These are phyloP conservation scores for Kwoniella dejecticola DNA, from an alignment of 768 basidiomycete species.

Conservation along the genomic window DNA sequence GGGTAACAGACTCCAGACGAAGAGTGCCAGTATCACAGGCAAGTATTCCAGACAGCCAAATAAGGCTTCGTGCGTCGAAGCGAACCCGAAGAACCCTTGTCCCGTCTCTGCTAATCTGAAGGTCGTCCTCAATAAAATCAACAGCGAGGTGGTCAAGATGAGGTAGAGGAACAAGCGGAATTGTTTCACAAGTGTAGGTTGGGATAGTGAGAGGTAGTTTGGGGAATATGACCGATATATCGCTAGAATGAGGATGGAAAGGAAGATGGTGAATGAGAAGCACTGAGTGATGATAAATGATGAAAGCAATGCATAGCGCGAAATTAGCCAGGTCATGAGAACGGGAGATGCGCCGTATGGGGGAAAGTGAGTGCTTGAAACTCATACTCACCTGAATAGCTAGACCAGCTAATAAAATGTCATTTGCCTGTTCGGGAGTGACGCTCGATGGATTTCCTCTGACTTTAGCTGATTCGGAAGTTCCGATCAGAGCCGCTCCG, in stretches of 20 bases:
- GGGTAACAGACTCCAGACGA: constrained; percentile 37
- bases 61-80: constrained; percentile 41
- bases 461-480: constrained; percentile 48
- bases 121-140: constrained; percentile 52
- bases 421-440: constrained; percentile 49
- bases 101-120: constrained; percentile 56
- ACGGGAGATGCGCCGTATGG: no score
- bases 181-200: neutral
- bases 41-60: constrained; percentile 48
- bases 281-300: constrained; percentile 27
- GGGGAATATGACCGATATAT: constrained; percentile 29
- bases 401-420: constrained; percentile 56
- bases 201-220: neutral
- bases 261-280: constrained; percentile 51
- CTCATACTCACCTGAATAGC: constrained; percentile 47
- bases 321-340: neutral
- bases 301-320: neutral
- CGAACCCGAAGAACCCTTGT: constrained; percentile 50
- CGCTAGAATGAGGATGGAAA: constrained; percentile 41
- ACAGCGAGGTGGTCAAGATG: constrained; percentile 42
- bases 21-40: constrained; percentile 46
- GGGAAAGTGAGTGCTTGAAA: no score
- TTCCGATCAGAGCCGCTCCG: constrained; percentile 55
- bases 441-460: constrained; percentile 30
- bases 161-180: constrained; percentile 38